Conservation (phyloP, 2,329 filamentous ascomycete species). For the Stachybotrys elegans region DNA sequence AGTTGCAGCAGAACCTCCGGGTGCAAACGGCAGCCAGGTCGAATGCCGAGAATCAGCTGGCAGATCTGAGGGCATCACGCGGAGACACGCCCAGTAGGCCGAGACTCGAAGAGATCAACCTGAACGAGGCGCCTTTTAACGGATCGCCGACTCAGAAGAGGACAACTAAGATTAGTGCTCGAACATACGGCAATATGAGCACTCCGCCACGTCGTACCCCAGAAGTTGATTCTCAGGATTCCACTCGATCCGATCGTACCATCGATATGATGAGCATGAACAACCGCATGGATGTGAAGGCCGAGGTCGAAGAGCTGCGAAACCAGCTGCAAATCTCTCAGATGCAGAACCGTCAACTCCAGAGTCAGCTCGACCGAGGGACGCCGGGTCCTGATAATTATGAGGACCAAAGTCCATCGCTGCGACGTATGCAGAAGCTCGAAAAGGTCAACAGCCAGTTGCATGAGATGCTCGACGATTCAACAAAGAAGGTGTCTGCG, state of each 20-base stretch:
- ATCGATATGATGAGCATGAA: slow-evolving; percentile 77
- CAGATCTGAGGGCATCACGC: slow-evolving; percentile 69
- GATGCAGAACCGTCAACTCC: slow-evolving; percentile 91
- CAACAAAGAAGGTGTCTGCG: slow-evolving; percentile 82
- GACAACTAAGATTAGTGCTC: slow-evolving; percentile 45
- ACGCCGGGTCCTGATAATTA: slow-evolving; percentile 58
- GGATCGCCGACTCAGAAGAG: slow-evolving; percentile 71
- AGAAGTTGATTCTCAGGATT: slow-evolving; percentile 62
- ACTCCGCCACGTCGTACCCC: slow-evolving; percentile 72
- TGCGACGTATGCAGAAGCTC: slow-evolving; percentile 80
- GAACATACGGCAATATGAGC: slow-evolving; percentile 66
- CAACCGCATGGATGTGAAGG: slow-evolving; percentile 83
- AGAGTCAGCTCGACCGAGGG: slow-evolving; percentile 73
- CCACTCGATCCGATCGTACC: slow-evolving; percentile 77
- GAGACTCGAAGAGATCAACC: slow-evolving; percentile 80
- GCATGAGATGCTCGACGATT: slow-evolving; percentile 93
- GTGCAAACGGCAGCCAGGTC: slow-evolving; percentile 75
- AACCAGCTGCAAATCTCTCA: slow-evolving; percentile 90
- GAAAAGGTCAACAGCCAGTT: slow-evolving; percentile 88
- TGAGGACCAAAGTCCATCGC: slow-evolving; percentile 75
- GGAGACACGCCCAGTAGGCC: slow-evolving; percentile 68
- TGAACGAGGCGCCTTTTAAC: slow-evolving; percentile 70
- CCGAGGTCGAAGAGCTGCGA: slow-evolving; percentile 86
- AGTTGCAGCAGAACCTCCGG: slow-evolving; percentile 81
- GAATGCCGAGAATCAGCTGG: slow-evolving; percentile 78